phyloP scores from a whole-genome alignment of 139 green algal species.

The Chlamydomonas urium region DNA sequence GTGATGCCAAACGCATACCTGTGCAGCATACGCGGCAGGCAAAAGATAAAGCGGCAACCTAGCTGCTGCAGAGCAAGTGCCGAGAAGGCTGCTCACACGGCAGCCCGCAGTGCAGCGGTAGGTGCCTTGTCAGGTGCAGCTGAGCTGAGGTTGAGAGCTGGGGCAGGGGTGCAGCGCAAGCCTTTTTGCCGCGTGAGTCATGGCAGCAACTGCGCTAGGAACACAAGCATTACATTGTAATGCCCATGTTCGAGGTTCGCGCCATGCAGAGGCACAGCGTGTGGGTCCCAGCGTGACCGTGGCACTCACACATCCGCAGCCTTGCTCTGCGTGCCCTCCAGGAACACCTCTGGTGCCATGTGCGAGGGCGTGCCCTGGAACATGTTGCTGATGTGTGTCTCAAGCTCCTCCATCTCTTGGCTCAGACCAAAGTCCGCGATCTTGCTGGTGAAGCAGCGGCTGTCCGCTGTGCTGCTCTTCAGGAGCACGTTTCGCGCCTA shows the following conservation, averaged over 20 bases:
- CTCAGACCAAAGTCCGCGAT: conserved; percentile 15
- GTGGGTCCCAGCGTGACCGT: no score
- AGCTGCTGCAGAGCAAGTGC: neutral
- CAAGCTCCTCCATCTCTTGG: neutral
- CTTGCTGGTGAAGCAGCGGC: conserved; percentile 10
- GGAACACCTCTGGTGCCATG: conserved; percentile 44
- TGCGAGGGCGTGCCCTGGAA: conserved; percentile 52
- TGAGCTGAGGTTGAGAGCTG: neutral
- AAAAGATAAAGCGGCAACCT: neutral
- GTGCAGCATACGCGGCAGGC: neutral
- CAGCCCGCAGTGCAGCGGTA: neutral
- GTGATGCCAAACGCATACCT: conserved; percentile 38
- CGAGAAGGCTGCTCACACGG: neutral
- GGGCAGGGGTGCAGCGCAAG: no score
- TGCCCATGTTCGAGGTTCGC: neutral
- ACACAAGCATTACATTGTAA: no score
- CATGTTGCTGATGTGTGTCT: conserved; percentile 33
- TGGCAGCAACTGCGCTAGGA: neutral
- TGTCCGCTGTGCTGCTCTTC: conserved; percentile 26
- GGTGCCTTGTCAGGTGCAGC: neutral
- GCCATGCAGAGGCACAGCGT: conserved; percentile 26
- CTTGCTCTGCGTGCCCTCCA: conserved; percentile 26
- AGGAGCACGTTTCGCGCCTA: conserved; percentile 56
- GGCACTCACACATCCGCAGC: conserved; percentile 37
- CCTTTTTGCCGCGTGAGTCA: neutral